Conservation (phyloP, 2,329 filamentous ascomycete species). For the Phaeoacremonium minimum region DNA sequence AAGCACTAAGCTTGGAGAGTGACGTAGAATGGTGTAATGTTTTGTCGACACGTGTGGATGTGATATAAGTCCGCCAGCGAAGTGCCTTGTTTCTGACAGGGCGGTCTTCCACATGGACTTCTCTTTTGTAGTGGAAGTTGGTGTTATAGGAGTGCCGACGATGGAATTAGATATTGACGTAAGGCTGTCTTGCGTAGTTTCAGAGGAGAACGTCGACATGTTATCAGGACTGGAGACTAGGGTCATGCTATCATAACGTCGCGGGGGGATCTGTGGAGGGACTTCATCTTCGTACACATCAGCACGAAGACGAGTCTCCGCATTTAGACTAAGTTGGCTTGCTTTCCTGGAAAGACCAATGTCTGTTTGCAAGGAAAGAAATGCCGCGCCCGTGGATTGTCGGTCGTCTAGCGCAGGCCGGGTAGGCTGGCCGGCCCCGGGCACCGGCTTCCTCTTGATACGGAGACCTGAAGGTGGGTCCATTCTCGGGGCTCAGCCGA, state of each 20-base stretch:
- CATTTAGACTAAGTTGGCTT: too few relatives aligned
- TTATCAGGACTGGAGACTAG: not conserved
- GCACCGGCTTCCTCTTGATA: too few relatives aligned
- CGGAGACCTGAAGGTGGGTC: too few relatives aligned
- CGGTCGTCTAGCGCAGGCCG: too few relatives aligned
- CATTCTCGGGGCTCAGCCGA: too few relatives aligned
- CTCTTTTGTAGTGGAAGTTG: conserved; percentile 1
- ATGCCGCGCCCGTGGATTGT: too few relatives aligned
- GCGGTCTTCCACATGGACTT: conserved; percentile 39
- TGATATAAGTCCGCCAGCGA: conserved; percentile 59
- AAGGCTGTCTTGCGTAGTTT: not conserved
- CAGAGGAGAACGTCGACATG: not conserved
- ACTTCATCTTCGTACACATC: too few relatives aligned
- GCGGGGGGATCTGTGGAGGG: not conserved
- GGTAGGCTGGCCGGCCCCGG: too few relatives aligned
- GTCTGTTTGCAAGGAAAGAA: too few relatives aligned
- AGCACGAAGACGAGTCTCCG: too few relatives aligned
- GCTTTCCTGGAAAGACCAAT: too few relatives aligned
- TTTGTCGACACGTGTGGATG: conserved; percentile 62
- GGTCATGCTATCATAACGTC: not conserved
- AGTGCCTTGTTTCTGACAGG: conserved; percentile 56
- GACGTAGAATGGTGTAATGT: conserved; percentile 63
- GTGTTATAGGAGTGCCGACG: not conserved
- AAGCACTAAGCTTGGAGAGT: conserved; percentile 60
- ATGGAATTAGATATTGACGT: not conserved